Conservation (phyloP, 1,284 basidiomycete genomes). For the Cystobasidiaceae sp. region DNA sequence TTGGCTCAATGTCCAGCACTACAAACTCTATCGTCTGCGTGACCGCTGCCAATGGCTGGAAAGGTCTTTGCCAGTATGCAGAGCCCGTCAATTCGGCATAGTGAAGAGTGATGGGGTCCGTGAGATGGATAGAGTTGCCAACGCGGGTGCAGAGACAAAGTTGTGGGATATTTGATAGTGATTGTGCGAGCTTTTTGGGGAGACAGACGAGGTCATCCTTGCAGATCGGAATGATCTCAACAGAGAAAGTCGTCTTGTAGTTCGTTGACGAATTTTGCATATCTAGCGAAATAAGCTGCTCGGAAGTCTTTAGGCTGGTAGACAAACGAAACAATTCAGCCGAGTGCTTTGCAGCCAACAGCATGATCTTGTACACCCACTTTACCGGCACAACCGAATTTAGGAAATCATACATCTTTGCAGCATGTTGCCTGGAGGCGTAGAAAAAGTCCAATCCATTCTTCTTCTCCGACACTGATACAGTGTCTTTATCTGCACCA, state of each 20-base stretch:
- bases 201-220: slow-evolving; percentile 96
- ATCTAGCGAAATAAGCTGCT: slow-evolving; percentile 87
- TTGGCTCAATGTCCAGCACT: slow-evolving; percentile 82
- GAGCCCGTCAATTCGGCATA: slow-evolving; percentile 70
- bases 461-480: slow-evolving; percentile 82
- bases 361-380: slow-evolving; percentile 52
- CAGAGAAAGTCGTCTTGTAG: slow-evolving; percentile 96
- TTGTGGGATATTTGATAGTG: slow-evolving; percentile 79
- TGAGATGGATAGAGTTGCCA: slow-evolving; percentile 82
- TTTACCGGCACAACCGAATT: slow-evolving; percentile 77
- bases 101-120: slow-evolving; percentile 84
- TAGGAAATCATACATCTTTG: slow-evolving; percentile 98
- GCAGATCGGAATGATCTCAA: slow-evolving; percentile 94
- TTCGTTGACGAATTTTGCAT: slow-evolving; percentile 88
- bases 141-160: slow-evolving; percentile 83
- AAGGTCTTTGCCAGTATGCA: slow-evolving; percentile 87
- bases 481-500: slow-evolving; percentile 92
- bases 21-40: slow-evolving; percentile 91
- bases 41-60: slow-evolving; percentile 72
- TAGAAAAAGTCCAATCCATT: slow-evolving; percentile 99
- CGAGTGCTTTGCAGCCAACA: neutral
- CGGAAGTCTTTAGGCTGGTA: slow-evolving; percentile 86
- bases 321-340: neutral
- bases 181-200: slow-evolving; percentile 71
- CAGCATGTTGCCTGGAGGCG: slow-evolving; percentile 77